phyloP scores from a whole-genome alignment of 345 rosid species.

The Gossypium mustelinum region DNA sequence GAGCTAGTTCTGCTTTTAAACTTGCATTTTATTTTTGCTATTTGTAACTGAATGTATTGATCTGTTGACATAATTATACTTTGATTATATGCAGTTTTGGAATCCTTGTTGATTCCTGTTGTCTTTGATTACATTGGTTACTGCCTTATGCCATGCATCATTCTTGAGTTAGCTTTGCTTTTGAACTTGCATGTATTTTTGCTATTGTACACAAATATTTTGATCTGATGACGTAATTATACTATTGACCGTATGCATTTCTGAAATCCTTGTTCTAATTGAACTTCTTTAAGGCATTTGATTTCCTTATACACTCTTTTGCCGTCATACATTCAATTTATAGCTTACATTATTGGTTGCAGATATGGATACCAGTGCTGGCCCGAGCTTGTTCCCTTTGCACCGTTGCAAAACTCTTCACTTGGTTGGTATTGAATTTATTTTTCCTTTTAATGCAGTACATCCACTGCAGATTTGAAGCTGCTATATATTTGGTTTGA shows the following conservation, averaged over 20 bases:
- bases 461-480: conserved; percentile 32
- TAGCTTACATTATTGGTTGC: conserved; percentile 30
- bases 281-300: not conserved
- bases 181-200: not conserved
- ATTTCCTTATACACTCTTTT: not conserved
- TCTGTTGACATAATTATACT: not conserved
- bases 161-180: not conserved
- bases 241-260: not conserved
- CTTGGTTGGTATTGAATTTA: conserved; percentile 57
- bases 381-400: conserved; percentile 72
- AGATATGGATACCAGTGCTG: conserved; percentile 68
- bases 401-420: conserved; percentile 95
- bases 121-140: not conserved
- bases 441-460: conserved; percentile 16
- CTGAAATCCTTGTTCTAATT: conserved; percentile 1
- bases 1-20: not conserved
- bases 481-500: conserved; percentile 41
- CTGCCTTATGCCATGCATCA: not conserved
- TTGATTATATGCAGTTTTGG: no score
- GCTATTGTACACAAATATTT: not conserved
- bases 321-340: not conserved
- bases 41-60: not conserved
- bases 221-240: not conserved
- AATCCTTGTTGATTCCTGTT: not conserved
- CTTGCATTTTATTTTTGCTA: not conserved